phyloP scores from a whole-genome alignment of 2,329 filamentous ascomycete genomes.

The Colletotrichum camelliae region DNA sequence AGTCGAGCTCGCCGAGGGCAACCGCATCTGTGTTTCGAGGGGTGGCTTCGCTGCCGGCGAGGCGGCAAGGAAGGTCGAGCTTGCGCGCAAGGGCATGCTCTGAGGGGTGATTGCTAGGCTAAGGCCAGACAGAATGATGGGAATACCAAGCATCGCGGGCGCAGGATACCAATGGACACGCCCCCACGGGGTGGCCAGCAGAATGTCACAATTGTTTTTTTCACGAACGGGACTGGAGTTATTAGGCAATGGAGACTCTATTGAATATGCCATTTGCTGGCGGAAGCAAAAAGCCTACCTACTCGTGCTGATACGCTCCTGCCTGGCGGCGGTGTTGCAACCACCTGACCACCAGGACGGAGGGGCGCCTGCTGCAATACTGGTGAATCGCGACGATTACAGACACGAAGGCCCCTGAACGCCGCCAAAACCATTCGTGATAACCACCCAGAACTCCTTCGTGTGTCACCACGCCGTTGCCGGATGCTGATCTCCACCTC shows the following conservation, averaged over 20 bases:
- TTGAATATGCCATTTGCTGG: slow-evolving; percentile 12
- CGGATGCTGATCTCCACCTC: slow-evolving; percentile 23
- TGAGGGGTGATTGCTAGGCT: slow-evolving; percentile 38
- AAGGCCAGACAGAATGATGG: neutral
- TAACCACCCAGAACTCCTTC: slow-evolving; percentile 23
- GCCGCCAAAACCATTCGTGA: slow-evolving; percentile 20
- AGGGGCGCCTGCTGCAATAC: slow-evolving; percentile 4
- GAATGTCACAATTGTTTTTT: neutral
- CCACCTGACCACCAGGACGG: neutral
- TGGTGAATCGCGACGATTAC: slow-evolving; percentile 1
- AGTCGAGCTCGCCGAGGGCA: slow-evolving; percentile 74
- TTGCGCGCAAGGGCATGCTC: slow-evolving; percentile 79
- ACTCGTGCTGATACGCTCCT: slow-evolving; percentile 13
- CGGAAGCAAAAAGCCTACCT: slow-evolving; percentile 19
- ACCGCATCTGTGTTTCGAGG: slow-evolving; percentile 75
- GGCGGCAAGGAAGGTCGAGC: slow-evolving; percentile 76
- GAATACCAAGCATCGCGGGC: neutral
- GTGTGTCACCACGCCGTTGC: slow-evolving; percentile 21
- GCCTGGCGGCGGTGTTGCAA: neutral
- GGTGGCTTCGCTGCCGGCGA: slow-evolving; percentile 77
- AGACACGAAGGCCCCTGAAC: slow-evolving; percentile 20
- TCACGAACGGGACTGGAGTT: neutral
- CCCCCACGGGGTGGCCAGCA: neutral
- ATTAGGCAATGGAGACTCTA: slow-evolving; percentile 16
- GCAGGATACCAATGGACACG: neutral